Conservation (phyloP, 2,329 filamentous ascomycete species). For the Pseudogymnoascus sp. region DNA sequence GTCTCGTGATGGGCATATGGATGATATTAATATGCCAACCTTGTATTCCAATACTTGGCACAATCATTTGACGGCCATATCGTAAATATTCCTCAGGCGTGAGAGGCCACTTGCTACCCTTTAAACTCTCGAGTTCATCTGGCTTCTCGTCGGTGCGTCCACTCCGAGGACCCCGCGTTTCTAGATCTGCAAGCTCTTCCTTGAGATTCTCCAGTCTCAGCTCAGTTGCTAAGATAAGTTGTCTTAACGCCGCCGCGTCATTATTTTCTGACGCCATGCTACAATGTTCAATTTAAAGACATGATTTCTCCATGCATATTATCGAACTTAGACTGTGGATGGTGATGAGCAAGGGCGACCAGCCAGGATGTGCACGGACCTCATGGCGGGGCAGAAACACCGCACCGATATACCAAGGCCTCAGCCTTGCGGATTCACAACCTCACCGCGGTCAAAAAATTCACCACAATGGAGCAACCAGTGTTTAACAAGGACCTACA, state of each 20-base stretch:
- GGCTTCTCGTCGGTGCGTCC: constrained; percentile 10
- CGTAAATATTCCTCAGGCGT: constrained; percentile 67
- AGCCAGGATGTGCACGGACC: not conserved
- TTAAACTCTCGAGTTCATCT: constrained; percentile 6
- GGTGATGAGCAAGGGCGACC: not conserved
- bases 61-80: constrained; percentile 86
- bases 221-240: constrained; percentile 42
- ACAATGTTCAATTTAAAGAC: not conserved
- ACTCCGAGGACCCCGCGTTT: constrained; percentile 15
- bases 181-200: constrained; percentile 34
- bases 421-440: constrained; percentile 3
- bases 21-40: constrained; percentile 38
- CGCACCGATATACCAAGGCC: not conserved
- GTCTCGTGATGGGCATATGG: not conserved
- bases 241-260: constrained; percentile 28
- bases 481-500: constrained; percentile 58
- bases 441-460: constrained; percentile 2
- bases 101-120: constrained; percentile 57
- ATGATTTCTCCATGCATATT: not conserved
- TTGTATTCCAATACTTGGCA: constrained; percentile 70
- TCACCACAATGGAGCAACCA: constrained; percentile 24
- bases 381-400: constrained; percentile 3
- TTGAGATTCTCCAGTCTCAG: constrained; percentile 40
- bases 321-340: not conserved
- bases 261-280: not conserved